Base-by-base conservation (phyloP, 169 alveolate species). In the Plasmodium falciparum region DNA sequence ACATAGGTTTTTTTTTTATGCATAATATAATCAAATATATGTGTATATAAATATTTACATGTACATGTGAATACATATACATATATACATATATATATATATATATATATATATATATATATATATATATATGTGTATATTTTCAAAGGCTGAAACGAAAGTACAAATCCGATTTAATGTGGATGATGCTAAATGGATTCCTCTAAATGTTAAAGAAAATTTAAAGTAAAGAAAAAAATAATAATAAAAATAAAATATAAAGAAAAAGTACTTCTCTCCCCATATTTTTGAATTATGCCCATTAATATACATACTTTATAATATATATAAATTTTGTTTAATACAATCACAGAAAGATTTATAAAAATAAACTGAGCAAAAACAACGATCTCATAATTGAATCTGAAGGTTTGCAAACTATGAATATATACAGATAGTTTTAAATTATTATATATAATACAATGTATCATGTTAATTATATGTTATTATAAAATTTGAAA, bases 111-210 rank as follows among this genome's bases (percentile, higher is more conserved):
- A 20, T 20, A 20, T 20, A 20, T 20, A 47, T 45, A 33, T 74
- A 11, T 69, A 26, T 56, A 3, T 12, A 15, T 33, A 5, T 24
- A 54, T 17, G 12, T 74, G 26, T 39, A n/a, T 50, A 8, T 4
- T 8, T 26, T 29, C 20, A 52, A 80, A 94, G 96, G 93, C 96
- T 33, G 96, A 94, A 66, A 92, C 95, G 26, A 94, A 94, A 85
- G 96, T 94, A 20, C 96, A 94, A 70, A 90, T 92, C 24, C 91
- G 95, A 39, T 94, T 94, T 69, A 92, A 94, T 73, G 92, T 94
- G 7, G 91, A 90, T 39, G 22, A 54, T 15, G 96, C 95, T 2
- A 86, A 70, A 20, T 94, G 96, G 96, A 61, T 94, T 59, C 88
- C 92, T 20, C 54, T 65, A 43, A 93, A 74, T 20, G 80, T 90